Percentiles rank a stretch among this genome's conserved stretches.
Evolutionary conservation across 2,329 filamentous ascomycete genomes (phyloP).

Genomic region (Zelopaecilomyces penicillatus): DNA sequence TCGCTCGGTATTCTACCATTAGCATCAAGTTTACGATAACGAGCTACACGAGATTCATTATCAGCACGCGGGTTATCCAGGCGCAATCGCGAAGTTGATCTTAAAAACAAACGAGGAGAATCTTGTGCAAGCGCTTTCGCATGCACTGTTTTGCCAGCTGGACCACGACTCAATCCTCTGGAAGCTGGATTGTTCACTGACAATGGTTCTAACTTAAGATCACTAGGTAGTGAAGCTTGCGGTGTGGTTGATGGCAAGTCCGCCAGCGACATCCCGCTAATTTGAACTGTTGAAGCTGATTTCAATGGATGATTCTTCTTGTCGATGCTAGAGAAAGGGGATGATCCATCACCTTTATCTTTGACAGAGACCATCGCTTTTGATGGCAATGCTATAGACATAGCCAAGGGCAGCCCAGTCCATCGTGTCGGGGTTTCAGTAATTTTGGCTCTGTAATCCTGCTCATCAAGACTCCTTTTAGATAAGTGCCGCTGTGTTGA

Average conservation of each 20-base stretch:
- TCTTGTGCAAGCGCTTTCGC: too few species aligned
- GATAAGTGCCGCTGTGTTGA: constrained; percentile 16
- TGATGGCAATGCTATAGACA: constrained; percentile 21
- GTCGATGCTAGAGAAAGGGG: constrained; percentile 7
- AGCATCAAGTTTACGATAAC: too few species aligned
- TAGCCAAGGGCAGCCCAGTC: constrained; percentile 32
- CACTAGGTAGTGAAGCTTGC: constrained; percentile 11
- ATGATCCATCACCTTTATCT: constrained; percentile 21
- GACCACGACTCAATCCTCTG: constrained; percentile 1
- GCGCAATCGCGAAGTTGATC: neutral
- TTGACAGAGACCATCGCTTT: constrained; percentile 22
- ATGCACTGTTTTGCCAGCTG: neutral
- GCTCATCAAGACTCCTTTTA: constrained; percentile 14
- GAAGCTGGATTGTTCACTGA: neutral
- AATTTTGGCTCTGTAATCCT: constrained; percentile 13
- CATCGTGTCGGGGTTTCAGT: constrained; percentile 39
- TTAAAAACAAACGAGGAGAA: too few species aligned
- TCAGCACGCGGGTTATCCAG: neutral
- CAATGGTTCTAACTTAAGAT: constrained; percentile 3
- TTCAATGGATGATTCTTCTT: constrained; percentile 1
- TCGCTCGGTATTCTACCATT: too few species aligned
- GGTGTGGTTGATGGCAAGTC: constrained; percentile 15
- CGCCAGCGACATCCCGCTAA: neutral
- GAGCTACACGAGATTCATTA: neutral
- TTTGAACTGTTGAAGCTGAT: constrained; percentile 4